phyloP scores from a whole-genome alignment of 495 filamentous ascomycete species.

The Jackrogersella minutella region DNA sequence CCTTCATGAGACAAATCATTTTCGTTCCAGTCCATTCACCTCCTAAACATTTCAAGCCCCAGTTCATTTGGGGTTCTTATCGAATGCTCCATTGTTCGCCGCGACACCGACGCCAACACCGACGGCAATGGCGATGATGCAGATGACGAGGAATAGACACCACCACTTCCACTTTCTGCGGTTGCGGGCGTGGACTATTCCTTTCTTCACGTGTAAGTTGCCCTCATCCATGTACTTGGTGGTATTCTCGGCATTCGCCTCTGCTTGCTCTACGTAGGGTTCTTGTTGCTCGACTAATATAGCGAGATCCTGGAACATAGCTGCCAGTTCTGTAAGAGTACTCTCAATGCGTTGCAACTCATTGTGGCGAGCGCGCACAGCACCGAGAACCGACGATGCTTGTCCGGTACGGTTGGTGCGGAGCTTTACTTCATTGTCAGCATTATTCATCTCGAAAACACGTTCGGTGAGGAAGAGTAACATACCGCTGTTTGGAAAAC shows the following conservation, averaged over 20 bases:
- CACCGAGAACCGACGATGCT: conserved; percentile 71
- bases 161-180: conserved; percentile 76
- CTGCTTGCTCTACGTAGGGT: conserved; percentile 59
- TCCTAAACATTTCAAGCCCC: not conserved
- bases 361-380: conserved; percentile 77
- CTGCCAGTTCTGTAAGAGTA: conserved; percentile 69
- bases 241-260: conserved; percentile 64
- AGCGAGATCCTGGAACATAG: conserved; percentile 72
- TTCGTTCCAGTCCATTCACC: conserved; percentile 1
- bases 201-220: conserved; percentile 68
- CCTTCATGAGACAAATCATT: not conserved
- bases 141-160: conserved; percentile 66
- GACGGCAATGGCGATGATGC: conserved; percentile 60
- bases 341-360: conserved; percentile 76
- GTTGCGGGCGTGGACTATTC: conserved; percentile 63
- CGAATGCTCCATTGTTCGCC: conserved; percentile 18
- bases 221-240: conserved; percentile 65
- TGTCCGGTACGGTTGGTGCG: conserved; percentile 72
- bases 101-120: conserved; percentile 56
- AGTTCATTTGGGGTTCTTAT: not conserved
- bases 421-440: conserved; percentile 58
- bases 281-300: conserved; percentile 72
- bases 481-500: conserved; percentile 79
- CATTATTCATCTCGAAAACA: not conserved
- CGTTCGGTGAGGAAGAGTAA: conserved; percentile 17